Percentiles rank a stretch among this genome's conserved stretches.
Conservation (phyloP, 2,329 filamentous ascomycete genomes). For the Polytolypa hystricis region DNA sequence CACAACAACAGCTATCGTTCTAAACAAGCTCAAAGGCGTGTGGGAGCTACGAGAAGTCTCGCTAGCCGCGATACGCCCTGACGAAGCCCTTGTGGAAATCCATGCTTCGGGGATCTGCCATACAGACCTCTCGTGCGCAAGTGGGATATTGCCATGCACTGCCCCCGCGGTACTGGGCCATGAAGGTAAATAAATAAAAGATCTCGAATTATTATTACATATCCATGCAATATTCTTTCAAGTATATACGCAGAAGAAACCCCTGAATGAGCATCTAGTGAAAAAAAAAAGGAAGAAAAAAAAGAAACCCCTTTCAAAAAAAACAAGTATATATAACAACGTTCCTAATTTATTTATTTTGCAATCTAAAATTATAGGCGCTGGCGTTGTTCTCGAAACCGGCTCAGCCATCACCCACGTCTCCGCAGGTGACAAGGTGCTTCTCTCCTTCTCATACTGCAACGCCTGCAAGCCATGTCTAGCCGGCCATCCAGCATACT, state of each 20-base stretch:
- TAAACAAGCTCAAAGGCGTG: neutral
- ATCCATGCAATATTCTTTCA: neutral
- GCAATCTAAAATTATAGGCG: constrained; percentile 22
- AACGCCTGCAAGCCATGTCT: constrained; percentile 11
- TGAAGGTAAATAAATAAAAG: constrained; percentile 13
- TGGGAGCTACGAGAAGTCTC: neutral
- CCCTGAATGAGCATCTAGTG: too few species aligned
- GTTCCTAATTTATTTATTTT: neutral
- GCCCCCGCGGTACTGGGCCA: constrained; percentile 14
- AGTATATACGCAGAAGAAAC: neutral
- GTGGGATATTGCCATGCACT: constrained; percentile 9
- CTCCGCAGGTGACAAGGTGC: constrained; percentile 35
- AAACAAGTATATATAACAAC: neutral
- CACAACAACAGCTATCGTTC: neutral
- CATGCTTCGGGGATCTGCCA: constrained; percentile 26
- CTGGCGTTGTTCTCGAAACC: constrained; percentile 39
- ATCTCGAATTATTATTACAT: neutral
- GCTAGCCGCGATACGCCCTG: constrained; percentile 4
- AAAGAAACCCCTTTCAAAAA: too few species aligned
- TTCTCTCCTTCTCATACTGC: constrained; percentile 16
- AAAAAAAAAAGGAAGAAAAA: too few species aligned
- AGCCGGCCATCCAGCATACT: constrained; percentile 14
- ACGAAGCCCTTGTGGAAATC: constrained; percentile 25
- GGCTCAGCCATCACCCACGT: constrained; percentile 34
- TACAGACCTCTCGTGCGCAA: constrained; percentile 22